Evolutionary conservation across 78 protist species (phyloP), one percentile per base, ranked within the genome.

Genomic region (Monocercomonoides exilis): DNA sequence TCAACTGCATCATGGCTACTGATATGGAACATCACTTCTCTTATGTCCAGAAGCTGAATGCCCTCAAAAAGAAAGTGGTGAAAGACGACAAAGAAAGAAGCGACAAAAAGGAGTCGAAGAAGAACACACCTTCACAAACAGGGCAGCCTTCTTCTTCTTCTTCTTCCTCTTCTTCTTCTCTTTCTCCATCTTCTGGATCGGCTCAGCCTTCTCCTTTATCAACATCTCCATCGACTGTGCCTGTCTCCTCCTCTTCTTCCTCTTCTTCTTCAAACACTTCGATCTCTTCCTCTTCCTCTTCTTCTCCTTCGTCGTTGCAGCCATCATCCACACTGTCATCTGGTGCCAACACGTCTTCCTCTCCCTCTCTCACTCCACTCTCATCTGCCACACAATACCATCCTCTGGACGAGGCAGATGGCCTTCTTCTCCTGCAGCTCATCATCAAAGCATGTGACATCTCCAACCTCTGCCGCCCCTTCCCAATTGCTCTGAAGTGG

Each of bases 31-130:
- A 79, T 29, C 82, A 79, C 11, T 4, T 79, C 42, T 32, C 45
- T 21, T 79, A 33, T 79, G 82, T 79, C 82, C 82, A 79, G 82
- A 79, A 33, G 45, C 82, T 38, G 43, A 38, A 32, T 54, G 70
- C 70, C 38, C 70, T 29, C 38, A 54, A 54, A 21, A 21, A 54
- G 70, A 54, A 21, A 54, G 70, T 29, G 21, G 11, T 11, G 70
- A 21, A 29, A 11, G 21, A 54, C 38, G 70, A 11, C 70, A 29
- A 29, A 11, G 21, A 29, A 21, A 11, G 70, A 21, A 54, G 21
- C 38, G 70, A 54, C 70, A 21, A 11, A 54, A 21, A 54, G 70
- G 70, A 54, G 70, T 29, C 11, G 70, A 11, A 54, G 70, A 21
- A 11, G 38, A 54, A 54, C 11, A 21, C 38, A 21, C 21, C 70